phyloP scores from a whole-genome alignment of 2,329 filamentous ascomycete species.

The Ophiobolus disseminans region DNA sequence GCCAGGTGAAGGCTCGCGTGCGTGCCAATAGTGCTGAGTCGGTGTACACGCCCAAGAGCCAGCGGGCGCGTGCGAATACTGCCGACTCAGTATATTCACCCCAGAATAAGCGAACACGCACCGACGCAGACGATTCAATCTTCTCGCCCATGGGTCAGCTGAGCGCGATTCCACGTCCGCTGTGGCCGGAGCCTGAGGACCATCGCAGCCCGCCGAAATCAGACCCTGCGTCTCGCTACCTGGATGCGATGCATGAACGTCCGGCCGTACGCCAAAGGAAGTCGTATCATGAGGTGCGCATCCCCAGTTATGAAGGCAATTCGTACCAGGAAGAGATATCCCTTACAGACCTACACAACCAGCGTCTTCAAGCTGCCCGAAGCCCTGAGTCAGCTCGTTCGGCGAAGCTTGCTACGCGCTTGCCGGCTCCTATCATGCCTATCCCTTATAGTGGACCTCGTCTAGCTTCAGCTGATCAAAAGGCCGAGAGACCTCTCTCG shows the following conservation, averaged over 20 bases:
- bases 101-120: neutral
- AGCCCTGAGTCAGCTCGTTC: conserved; percentile 1
- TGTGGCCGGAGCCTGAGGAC: conserved; percentile 3
- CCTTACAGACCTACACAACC: conserved; percentile 18
- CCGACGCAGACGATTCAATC: conserved; percentile 3
- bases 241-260: too few relatives aligned
- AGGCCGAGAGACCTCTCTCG: neutral
- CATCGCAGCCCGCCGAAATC: neutral
- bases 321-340: conserved; percentile 30
- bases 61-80: too few relatives aligned
- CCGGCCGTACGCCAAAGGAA: conserved; percentile 1
- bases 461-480: conserved; percentile 10
- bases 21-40: too few relatives aligned
- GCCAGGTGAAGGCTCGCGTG: neutral
- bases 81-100: too few relatives aligned
- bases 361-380: conserved; percentile 1
- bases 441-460: conserved; percentile 18
- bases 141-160: conserved; percentile 23
- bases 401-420: conserved; percentile 15
- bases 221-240: too few relatives aligned
- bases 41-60: too few relatives aligned
- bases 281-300: conserved; percentile 8
- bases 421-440: conserved; percentile 28
- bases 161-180: conserved; percentile 28
- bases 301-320: conserved; percentile 36